Evolutionary conservation across 805 yeast genomes (phyloP), one percentile per base, ranked within the genome.

Genomic region (Candida railenensis): DNA sequence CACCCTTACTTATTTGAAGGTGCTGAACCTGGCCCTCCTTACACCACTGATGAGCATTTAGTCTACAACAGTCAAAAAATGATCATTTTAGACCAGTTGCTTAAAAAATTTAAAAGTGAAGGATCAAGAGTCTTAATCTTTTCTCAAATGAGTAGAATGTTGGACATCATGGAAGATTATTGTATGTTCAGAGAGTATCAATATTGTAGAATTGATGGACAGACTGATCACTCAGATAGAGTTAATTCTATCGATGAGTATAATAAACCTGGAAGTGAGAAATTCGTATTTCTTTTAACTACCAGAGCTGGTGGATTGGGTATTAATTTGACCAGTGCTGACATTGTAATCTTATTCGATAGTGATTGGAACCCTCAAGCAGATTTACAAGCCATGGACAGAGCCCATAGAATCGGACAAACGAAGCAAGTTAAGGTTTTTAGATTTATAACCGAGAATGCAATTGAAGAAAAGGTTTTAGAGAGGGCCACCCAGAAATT

Each of bases 261-360:
- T 61, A 87, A 87, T 57, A 81, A 77, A n/a, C 90, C 89, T 11
- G 87, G 73, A 37, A 80, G 87, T 4, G 74, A 78, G 12, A 87
- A 87, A 54, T 87, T 87, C 60, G 73, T 85, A n/a, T 87, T 87
- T 54, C 65, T 87, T 50, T 71, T 87, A 53, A 87, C 95, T 3
- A 87, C 95, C 3, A 80, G 95, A 73, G 95, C 95, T 39, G 94
- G 97, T 66, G 96, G 96, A 9, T 74, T 89, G 61, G 95, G 95
- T 66, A 87, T 87, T 57, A 87, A 87, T 59, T 74, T 87, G 57
- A 87, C 94, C 3, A 70, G 83, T n/a, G 94, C 94, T 1, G 91
- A 87, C 63, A 73, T 83, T 51, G 95, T 87, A 40, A 78, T 87
- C 2, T 64, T 87, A 39, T 87, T 73, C 59, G 95, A 87, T 65